A percentile compares a stretch with the other conserved stretches of the same genome.
These are phyloP conservation scores for Zea mays DNA, from an alignment of 176 grass and related monocot genomes.

Conservation along the genomic window DNA sequence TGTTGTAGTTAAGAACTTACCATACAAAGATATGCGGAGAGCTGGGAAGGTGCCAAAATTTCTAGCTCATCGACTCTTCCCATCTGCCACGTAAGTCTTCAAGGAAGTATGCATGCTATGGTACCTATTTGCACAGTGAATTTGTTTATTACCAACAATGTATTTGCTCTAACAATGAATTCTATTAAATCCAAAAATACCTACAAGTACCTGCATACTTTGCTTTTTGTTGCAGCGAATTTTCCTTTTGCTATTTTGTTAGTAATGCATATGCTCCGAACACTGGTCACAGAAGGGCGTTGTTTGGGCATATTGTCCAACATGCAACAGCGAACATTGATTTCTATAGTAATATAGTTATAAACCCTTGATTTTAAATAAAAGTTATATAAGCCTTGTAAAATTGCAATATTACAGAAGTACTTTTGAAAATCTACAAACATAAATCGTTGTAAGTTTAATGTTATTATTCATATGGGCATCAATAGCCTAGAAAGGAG, in stretches of 20 bases:
- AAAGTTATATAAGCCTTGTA: background rate
- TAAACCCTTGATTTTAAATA: background rate
- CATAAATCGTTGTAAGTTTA: background rate
- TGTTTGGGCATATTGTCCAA: background rate
- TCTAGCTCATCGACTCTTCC: slow-evolving; percentile 81
- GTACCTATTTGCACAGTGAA: slow-evolving; percentile 26
- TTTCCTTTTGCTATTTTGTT: slow-evolving; percentile 22
- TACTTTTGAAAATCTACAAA: background rate
- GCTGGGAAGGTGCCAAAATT: slow-evolving; percentile 92
- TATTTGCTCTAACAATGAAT: slow-evolving; percentile 1
- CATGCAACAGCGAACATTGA: background rate
- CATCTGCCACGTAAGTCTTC: slow-evolving; percentile 64
- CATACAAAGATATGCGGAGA: slow-evolving; percentile 78
- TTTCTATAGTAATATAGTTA: background rate
- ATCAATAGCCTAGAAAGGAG: background rate
- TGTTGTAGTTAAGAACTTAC: slow-evolving; percentile 74
- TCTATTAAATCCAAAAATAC: slow-evolving; percentile 2
- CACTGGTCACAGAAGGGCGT: background rate
- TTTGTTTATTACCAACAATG: slow-evolving; percentile 18
- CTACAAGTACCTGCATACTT: slow-evolving; percentile 4
- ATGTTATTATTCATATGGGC: background rate
- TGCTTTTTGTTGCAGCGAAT: background rate
- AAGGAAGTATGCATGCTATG: background rate
- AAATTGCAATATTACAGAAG: background rate
- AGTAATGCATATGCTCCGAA: background rate